Base-by-base conservation (phyloP, 768 basidiomycete species). In the Cubamyces sp. region DNA sequence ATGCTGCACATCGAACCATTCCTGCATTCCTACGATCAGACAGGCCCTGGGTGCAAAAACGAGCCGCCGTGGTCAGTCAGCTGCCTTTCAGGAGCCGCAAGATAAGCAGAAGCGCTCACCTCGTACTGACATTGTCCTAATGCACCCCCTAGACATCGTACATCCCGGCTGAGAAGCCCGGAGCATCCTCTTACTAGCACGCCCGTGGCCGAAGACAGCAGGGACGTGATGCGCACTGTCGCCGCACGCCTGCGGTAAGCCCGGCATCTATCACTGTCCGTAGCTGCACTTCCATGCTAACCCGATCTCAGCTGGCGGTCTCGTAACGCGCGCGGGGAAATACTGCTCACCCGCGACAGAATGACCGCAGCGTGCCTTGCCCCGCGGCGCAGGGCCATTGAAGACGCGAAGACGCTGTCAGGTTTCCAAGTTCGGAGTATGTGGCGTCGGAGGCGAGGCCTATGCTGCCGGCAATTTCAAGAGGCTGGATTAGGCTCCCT, bases 241-340 rank as follows among this genome's bases (percentile, higher is more conserved):
- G 19, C 57, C 57, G 57, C 57, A 43, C 28, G 49, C n/a, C 57
- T 23, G 49, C 28, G 14, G 41, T n/a, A 16, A 23, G 34, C 49
- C 4, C 57, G 57, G 41, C 41, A 59, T 59, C 49, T 45, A 51
- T 59, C 57, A 59, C n/a, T 52, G 57, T 23, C 49, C 57, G 57
- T 30, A 42, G 39, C 39, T 26, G 11, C 23, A 3, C 41, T 51
- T 59, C 49, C 57, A 23, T 43, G 49, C 57, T 59, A 59, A 42
- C 49, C 57, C 34, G 12, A 51, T 6, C 16, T 28, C 51, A 50
- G 18, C 48, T 58, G 30, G 15, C 26, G n/a, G 40, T 54, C 40
- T 37, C 37, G 46, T 26, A 37, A 19, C 18, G 18, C 26, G 23
- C 18, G 40, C 18, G 18, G 28, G 23, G 39, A 12, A 34, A 25